Conservation (phyloP, 345 rosid genomes). For the Eucalyptus curtisii region DNA sequence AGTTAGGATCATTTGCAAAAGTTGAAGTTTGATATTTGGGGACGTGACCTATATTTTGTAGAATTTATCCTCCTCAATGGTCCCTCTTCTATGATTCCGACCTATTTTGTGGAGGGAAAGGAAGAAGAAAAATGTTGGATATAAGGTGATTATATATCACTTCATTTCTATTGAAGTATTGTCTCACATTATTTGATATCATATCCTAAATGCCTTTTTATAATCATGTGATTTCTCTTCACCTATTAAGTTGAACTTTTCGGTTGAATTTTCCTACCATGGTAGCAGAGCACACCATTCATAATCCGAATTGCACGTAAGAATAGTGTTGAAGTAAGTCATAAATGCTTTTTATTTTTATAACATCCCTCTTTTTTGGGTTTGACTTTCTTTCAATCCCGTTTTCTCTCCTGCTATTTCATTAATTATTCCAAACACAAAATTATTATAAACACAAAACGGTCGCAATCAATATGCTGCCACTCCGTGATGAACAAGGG, state of each 20-base stretch:
- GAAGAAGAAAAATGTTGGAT: background rate
- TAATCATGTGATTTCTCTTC: no score
- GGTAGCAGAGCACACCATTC: no score
- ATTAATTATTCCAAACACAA: background rate
- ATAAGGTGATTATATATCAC: background rate
- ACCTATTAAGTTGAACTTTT: no score
- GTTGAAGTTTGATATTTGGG: background rate
- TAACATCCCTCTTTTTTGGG: no score
- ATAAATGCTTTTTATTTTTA: no score
- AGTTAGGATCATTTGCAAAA: background rate
- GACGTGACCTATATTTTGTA: background rate
- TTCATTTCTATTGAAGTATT: no score
- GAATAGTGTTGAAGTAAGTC: no score
- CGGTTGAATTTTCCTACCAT: no score
- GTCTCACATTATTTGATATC: no score
- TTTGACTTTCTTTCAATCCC: background rate
- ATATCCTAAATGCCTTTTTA: no score
- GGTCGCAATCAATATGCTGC: background rate
- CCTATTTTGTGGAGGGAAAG: background rate
- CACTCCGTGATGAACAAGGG: background rate
- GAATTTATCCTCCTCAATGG: background rate
- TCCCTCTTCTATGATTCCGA: background rate
- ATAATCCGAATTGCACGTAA: fast-evolving
- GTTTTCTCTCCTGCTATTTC: background rate
- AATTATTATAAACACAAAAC: background rate